phyloP scores from a whole-genome alignment of 2,329 filamentous ascomycete species.

The Penicillium occitanis region DNA sequence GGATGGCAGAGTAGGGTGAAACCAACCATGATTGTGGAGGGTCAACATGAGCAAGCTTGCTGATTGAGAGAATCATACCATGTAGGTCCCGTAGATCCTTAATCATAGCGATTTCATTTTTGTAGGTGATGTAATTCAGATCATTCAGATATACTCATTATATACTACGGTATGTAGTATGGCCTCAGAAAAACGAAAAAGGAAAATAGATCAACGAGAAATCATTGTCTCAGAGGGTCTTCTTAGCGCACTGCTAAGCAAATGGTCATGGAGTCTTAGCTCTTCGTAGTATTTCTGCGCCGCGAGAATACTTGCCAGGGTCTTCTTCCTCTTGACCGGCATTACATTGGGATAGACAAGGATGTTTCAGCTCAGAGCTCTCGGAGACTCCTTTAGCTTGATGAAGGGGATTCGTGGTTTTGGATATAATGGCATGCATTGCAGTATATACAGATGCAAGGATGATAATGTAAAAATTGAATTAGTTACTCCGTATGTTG shows the following conservation, averaged over 20 bases:
- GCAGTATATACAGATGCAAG: too few relatives aligned
- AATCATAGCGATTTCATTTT: slow-evolving; percentile 11
- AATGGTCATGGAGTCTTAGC: background rate
- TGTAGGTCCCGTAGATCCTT: slow-evolving; percentile 6
- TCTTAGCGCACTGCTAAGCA: slow-evolving; percentile 5
- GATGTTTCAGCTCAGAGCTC: slow-evolving; percentile 4
- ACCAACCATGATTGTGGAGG: background rate
- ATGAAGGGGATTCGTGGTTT: too few relatives aligned
- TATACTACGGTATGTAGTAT: background rate
- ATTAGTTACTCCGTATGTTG: too few relatives aligned
- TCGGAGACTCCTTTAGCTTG: background rate
- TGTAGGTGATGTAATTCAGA: background rate
- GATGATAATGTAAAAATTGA: too few relatives aligned
- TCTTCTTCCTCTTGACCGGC: slow-evolving; percentile 1
- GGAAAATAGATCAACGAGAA: slow-evolving; percentile 9
- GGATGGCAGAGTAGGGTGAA: slow-evolving; percentile 3
- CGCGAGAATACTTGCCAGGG: slow-evolving; percentile 11
- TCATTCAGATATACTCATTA: background rate
- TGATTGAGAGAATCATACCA: background rate
- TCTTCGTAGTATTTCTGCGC: slow-evolving; percentile 3
- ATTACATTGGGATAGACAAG: background rate
- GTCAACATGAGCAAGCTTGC: background rate
- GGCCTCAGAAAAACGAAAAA: background rate
- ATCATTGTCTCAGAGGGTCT: slow-evolving; percentile 5
- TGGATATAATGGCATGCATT: too few relatives aligned